Evolutionary conservation across 2,329 filamentous ascomycete species (phyloP).

Genomic region (Colletotrichum truncatum): DNA sequence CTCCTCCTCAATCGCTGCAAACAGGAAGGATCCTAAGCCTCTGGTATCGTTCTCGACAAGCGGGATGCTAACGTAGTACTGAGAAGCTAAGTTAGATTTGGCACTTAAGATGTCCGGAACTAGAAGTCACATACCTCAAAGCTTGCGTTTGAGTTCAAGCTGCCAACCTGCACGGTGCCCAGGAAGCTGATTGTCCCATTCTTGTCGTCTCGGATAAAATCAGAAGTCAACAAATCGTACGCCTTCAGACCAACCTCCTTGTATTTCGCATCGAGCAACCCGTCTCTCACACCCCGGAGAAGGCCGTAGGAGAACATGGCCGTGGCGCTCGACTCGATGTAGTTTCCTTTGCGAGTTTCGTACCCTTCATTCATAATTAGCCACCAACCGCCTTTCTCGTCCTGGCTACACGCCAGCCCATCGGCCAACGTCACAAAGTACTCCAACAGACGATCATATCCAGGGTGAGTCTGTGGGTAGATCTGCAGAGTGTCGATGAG

Average conservation of each 20-base stretch:
- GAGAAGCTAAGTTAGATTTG: not conserved
- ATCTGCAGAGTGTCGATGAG: conserved; percentile 59
- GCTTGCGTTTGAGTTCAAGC: conserved; percentile 55
- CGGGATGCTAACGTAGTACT: conserved; percentile 21
- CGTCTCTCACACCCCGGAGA: conserved; percentile 48
- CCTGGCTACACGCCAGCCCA: conserved; percentile 51
- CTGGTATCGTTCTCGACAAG: conserved; percentile 14
- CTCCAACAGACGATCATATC: conserved; percentile 43
- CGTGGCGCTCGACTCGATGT: conserved; percentile 67
- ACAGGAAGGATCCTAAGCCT: conserved; percentile 13
- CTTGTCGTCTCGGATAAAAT: conserved; percentile 55
- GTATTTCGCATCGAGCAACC: conserved; percentile 47
- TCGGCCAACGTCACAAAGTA: conserved; percentile 52
- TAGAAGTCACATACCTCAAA: conserved; percentile 51
- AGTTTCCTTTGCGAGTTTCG: conserved; percentile 60
- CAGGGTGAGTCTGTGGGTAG: conserved; percentile 48
- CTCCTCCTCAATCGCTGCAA: conserved; percentile 19
- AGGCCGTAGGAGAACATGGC: conserved; percentile 67
- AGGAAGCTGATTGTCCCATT: conserved; percentile 59
- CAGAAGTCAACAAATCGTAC: conserved; percentile 46
- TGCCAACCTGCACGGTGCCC: conserved; percentile 62
- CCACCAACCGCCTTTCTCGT: conserved; percentile 63
- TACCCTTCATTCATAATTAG: conserved; percentile 62
- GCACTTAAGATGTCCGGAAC: not conserved
- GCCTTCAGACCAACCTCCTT: conserved; percentile 42